These are phyloP conservation scores for Schoenoplectus triqueter DNA, from an alignment of 202 grass and related monocot species.

Conservation along the genomic window DNA sequence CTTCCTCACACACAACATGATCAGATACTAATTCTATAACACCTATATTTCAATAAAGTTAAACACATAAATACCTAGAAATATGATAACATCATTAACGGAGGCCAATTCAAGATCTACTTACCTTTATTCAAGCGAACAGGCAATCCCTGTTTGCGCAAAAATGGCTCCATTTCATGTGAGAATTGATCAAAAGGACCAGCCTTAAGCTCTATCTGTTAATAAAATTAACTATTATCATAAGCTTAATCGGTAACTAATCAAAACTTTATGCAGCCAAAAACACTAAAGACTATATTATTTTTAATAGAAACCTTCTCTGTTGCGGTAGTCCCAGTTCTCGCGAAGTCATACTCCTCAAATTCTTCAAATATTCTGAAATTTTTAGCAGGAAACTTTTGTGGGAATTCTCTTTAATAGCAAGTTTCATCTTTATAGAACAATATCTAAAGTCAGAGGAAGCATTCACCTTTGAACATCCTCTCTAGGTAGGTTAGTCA, in stretches of 20 bases:
- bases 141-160: constrained; percentile 80
- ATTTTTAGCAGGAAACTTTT: not conserved
- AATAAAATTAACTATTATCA: constrained; percentile 1
- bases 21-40: constrained; percentile 83
- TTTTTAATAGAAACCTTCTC: constrained; percentile 53
- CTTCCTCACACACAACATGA: constrained; percentile 89
- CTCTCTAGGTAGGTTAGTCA: constrained; percentile 79
- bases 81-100: not conserved
- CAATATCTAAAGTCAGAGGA: not conserved
- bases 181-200: constrained; percentile 84
- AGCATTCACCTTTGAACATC: constrained; percentile 68
- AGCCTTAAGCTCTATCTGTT: constrained; percentile 82
- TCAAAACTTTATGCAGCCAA: not conserved
- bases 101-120: not conserved
- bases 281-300: not conserved
- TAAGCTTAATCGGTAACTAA: not conserved
- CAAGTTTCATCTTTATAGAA: not conserved
- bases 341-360: constrained; percentile 81
- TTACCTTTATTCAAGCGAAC: constrained; percentile 90
- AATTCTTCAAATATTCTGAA: constrained; percentile 76
- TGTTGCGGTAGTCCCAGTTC: constrained; percentile 65
- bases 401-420: not conserved
- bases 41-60: constrained; percentile 49
- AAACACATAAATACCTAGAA: not conserved
- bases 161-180: constrained; percentile 96